Conservation (phyloP, 106 monocot species). For the Narthecium ossifragum region DNA sequence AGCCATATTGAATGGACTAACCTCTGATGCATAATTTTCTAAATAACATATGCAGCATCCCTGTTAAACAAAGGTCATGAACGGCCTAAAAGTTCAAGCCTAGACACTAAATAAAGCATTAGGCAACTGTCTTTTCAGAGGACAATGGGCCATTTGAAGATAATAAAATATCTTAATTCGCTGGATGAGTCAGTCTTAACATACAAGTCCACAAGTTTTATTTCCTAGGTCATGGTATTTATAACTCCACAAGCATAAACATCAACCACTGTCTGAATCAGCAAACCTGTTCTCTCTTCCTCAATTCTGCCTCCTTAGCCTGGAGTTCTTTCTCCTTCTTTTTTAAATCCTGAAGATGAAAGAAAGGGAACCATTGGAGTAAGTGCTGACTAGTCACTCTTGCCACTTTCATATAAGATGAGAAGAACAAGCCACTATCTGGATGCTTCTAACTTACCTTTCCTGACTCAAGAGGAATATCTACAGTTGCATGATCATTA, state of each 20-base stretch:
- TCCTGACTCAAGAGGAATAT: constrained; percentile 44
- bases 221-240: neutral
- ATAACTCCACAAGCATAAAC: neutral
- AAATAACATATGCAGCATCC: no score
- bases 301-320: constrained; percentile 74
- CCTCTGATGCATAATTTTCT: no score
- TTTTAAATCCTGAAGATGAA: constrained; percentile 42
- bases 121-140: no score
- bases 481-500: constrained; percentile 34
- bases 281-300: constrained; percentile 73
- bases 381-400: neutral
- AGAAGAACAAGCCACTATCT: neutral
- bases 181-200: neutral
- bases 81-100: no score
- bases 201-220: neutral
- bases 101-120: no score
- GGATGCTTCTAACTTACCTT: constrained; percentile 9
- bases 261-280: neutral
- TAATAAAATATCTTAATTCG: no score
- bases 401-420: neutral
- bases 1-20: no score
- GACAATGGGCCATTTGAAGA: no score
- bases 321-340: constrained; percentile 77
- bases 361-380: neutral
- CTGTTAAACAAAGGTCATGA: no score